phyloP scores from a whole-genome alignment of 2,329 filamentous ascomycete genomes.

The Neonectria punicea region DNA sequence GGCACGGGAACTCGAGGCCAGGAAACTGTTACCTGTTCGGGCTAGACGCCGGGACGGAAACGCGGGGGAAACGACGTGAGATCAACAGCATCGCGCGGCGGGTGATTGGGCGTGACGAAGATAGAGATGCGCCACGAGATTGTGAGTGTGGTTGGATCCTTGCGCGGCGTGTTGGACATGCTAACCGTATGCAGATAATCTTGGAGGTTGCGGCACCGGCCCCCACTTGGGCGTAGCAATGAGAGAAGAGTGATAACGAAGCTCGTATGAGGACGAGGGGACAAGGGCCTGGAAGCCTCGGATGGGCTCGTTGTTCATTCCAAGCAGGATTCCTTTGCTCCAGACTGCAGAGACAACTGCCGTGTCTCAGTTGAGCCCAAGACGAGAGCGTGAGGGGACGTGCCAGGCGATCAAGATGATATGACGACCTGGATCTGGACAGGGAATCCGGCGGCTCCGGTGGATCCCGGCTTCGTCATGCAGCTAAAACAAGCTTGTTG shows the following conservation, averaged over 20 bases:
- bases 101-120: slow-evolving; percentile 1
- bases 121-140: slow-evolving; percentile 4
- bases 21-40: slow-evolving; percentile 10
- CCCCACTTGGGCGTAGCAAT: slow-evolving; percentile 1
- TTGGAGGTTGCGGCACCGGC: slow-evolving; percentile 6
- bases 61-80: slow-evolving; percentile 11
- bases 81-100: neutral
- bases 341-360: neutral
- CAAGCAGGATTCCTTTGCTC: neutral
- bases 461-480: neutral
- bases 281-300: slow-evolving; percentile 1
- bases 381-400: neutral
- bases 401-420: neutral
- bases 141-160: neutral
- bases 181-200: slow-evolving; percentile 23
- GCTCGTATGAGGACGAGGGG: neutral
- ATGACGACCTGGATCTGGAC: neutral
- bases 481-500: slow-evolving; percentile 2
- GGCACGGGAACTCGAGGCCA: neutral
- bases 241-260: slow-evolving; percentile 7
- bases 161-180: neutral
- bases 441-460: neutral
- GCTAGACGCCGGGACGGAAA: slow-evolving; percentile 5
- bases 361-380: neutral
- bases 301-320: neutral